Evolutionary conservation across 495 filamentous ascomycete species (phyloP).

Genomic region (Lindgomyces ingoldianus): DNA sequence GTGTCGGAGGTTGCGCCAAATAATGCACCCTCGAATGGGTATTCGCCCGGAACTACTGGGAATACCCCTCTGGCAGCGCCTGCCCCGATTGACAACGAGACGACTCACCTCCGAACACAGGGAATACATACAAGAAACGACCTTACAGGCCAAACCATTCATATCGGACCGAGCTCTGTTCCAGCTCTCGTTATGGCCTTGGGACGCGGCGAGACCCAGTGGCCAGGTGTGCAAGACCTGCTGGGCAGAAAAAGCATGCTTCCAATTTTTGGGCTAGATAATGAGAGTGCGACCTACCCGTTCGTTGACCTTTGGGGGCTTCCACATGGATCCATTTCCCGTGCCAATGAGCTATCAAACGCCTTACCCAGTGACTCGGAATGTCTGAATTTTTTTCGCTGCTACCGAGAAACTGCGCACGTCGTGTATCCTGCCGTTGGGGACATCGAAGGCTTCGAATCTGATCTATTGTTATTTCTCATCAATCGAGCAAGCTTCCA

Average conservation of each 20-base stretch:
- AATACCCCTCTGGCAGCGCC: constrained; percentile 34
- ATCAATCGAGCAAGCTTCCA: constrained; percentile 60
- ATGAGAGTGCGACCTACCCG: constrained; percentile 78
- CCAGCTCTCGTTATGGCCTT: constrained; percentile 66
- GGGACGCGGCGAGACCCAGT: constrained; percentile 61
- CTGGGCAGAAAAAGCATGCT: constrained; percentile 72
- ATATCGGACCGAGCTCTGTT: constrained; percentile 61
- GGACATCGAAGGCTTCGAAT: constrained; percentile 67
- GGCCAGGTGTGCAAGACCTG: constrained; percentile 49
- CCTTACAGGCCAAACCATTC: constrained; percentile 56
- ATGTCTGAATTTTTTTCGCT: constrained; percentile 65
- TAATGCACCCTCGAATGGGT: constrained; percentile 27
- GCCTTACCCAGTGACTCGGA: constrained; percentile 68
- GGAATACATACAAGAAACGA: constrained; percentile 58
- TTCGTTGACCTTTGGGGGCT: constrained; percentile 65
- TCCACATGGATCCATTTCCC: constrained; percentile 66
- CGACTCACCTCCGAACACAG: constrained; percentile 34
- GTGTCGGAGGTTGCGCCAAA: constrained; percentile 32
- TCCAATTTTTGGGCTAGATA: constrained; percentile 78
- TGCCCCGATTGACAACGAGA: constrained; percentile 33
- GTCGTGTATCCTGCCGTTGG: constrained; percentile 79
- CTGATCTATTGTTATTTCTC: constrained; percentile 65
- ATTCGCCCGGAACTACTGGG: constrained; percentile 32
- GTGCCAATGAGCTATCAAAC: constrained; percentile 67
- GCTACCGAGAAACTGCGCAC: constrained; percentile 74